Percentiles rank a stretch among this genome's conserved stretches.
These are phyloP conservation scores for Aspergillus brunneoviolaceus DNA, from an alignment of 2,329 filamentous ascomycete genomes.

Conservation along the genomic window DNA sequence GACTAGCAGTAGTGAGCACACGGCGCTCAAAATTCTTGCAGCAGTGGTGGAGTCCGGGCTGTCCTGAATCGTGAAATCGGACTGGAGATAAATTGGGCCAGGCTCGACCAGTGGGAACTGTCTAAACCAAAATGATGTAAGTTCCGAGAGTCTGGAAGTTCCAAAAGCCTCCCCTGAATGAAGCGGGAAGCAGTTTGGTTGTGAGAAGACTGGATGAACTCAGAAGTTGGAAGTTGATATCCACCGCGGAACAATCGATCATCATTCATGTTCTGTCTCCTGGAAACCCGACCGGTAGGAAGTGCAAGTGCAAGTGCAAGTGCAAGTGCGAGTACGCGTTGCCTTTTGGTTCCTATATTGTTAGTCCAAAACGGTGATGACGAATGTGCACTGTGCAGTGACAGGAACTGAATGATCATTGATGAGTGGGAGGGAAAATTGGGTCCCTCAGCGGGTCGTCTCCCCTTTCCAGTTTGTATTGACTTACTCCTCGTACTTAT, in stretches of 20 bases:
- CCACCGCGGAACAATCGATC: background rate
- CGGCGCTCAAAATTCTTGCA: background rate
- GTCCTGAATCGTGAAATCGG: slow-evolving; percentile 1
- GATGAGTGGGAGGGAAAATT: background rate
- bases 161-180: background rate
- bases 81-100: background rate
- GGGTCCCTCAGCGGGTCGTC: background rate
- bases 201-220: no score
- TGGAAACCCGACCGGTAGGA: no score
- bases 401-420: background rate
- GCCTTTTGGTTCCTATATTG: background rate
- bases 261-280: background rate
- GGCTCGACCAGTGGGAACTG: background rate
- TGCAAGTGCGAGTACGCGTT: background rate
- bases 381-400: background rate
- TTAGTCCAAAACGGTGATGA: background rate
- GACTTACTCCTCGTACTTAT: no score
- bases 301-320: background rate
- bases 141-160: background rate
- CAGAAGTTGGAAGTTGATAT: background rate
- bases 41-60: slow-evolving; percentile 2
- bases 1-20: background rate
- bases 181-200: background rate
- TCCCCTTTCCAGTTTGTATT: slow-evolving; percentile 2
- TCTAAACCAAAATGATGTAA: background rate